Base-by-base conservation (phyloP, 352 stramenopile species). In the Globisporangium polare region DNA sequence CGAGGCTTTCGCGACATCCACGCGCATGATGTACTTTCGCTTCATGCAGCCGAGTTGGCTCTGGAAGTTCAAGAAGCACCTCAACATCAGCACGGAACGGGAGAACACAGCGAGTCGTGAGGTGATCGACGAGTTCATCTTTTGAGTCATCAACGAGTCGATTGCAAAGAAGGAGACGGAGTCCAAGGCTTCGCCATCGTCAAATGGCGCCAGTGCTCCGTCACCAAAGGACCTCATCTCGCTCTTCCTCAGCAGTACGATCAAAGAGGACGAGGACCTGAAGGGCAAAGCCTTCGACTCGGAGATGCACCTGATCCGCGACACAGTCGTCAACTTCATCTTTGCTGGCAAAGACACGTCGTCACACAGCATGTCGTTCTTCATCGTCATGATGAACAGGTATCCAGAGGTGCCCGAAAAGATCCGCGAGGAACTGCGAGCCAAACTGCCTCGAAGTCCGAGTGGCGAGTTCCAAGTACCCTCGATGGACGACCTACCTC, bases 301-400 rank as follows among this genome's bases (percentile, higher is more conserved):
- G 17, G 43, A 62, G 43, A 45, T 27, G 29, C 43, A 54, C 2
- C n/a, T 54, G 10, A 33, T 63, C 3, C 78, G 83, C 27, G 80
- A 95, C 66, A 86, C 94, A 58, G 75, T 83, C 10, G 62, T 93
- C 27, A 92, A 84, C 58, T 92, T 95, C 56, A 78, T 96, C 54
- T 74, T 87, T 8, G 85, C 78, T 1, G 81, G 85, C 12, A 78
- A 86, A 5, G 86, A 92, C 55, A 93, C 88, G 9, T 90, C 84
- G 15, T 79, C 86, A 4, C 76, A 74, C 41, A 83, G 67, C 18
- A 66, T 96, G 37, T 66, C 71, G 22, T 96, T 83, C 78, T 83
- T 91, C 46, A 52, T 96, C 24, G 67, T 92, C 45, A 85, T 91
- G 73, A 83, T 96, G 65, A 86, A 84, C 35, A 76, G 76, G 3